Evolutionary conservation across 78 protist genomes (phyloP).

Genomic region (Dictyostelium intermedium): DNA sequence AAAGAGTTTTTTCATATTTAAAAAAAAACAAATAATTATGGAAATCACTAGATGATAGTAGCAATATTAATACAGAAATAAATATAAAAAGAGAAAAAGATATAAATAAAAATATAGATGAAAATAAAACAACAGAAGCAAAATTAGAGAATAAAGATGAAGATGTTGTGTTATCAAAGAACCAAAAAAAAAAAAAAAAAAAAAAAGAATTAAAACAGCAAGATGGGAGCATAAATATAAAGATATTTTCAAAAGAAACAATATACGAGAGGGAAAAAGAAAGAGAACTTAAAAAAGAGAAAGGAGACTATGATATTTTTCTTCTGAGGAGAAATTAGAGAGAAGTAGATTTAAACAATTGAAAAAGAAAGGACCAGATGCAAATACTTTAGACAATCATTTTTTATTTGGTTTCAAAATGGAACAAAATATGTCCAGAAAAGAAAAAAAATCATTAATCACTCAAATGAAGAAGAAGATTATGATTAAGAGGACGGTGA

Average conservation of each 20-base stretch:
- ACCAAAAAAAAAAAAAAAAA: conserved; percentile 28
- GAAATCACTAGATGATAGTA: not conserved
- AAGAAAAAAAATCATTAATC: conserved; percentile 18
- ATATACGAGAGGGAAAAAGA: conserved; percentile 25
- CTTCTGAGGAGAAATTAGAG: conserved; percentile 17
- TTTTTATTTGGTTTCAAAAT: conserved; percentile 31
- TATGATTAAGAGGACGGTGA: too few relatives aligned
- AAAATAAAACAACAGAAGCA: not conserved
- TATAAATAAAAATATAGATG: not conserved
- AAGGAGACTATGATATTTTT: conserved; percentile 41
- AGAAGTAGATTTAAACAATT: not conserved
- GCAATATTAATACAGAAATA: not conserved
- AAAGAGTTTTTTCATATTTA: not conserved
- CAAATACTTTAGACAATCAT: not conserved
- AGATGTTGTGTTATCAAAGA: conserved; percentile 40
- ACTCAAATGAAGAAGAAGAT: conserved; percentile 64
- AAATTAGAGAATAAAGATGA: not conserved
- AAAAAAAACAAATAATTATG: too few relatives aligned
- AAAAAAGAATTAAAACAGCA: conserved; percentile 36
- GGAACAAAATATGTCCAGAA: not conserved
- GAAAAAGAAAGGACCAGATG: conserved; percentile 31
- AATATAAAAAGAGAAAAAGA: not conserved
- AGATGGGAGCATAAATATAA: conserved; percentile 51
- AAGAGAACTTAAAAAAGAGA: conserved; percentile 24
- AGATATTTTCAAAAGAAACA: conserved; percentile 34